A percentile compares a stretch with the other conserved stretches of the same genome.
These are phyloP conservation scores for Neurospora cerealis DNA, from an alignment of 495 filamentous ascomycete genomes.

Conservation along the genomic window DNA sequence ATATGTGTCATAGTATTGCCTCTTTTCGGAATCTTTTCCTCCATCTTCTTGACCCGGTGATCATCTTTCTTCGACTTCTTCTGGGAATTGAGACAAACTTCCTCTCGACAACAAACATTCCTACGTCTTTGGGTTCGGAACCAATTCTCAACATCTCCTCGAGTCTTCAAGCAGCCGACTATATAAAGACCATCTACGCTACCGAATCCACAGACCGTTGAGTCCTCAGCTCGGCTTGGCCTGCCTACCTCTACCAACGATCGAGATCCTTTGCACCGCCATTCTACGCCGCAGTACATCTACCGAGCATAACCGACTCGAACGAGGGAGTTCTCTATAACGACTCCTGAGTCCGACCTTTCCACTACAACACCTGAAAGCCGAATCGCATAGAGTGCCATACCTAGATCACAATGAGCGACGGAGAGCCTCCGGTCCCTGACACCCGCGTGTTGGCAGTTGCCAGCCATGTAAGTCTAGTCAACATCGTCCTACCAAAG, in stretches of 20 bases:
- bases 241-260: neutral
- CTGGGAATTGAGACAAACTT: neutral
- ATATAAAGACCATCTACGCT: neutral
- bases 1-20: neutral
- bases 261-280: neutral
- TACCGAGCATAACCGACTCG: neutral
- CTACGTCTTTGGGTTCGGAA: neutral
- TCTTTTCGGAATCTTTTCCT: neutral
- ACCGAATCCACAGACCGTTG: neutral
- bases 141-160: neutral
- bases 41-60: neutral
- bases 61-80: neutral
- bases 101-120: neutral
- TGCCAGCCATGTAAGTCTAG: slow-evolving; percentile 83
- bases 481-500: neutral
- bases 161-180: neutral
- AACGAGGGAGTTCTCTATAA: neutral
- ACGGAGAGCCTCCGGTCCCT: slow-evolving; percentile 48
- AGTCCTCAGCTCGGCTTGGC: neutral
- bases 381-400: neutral
- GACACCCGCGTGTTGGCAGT: slow-evolving; percentile 85
- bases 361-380: neutral
- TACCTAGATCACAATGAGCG: slow-evolving; percentile 22
- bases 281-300: neutral
- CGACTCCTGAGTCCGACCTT: neutral